Conservation (phyloP, 1,284 basidiomycete species). For the Albatrellus sp. region DNA sequence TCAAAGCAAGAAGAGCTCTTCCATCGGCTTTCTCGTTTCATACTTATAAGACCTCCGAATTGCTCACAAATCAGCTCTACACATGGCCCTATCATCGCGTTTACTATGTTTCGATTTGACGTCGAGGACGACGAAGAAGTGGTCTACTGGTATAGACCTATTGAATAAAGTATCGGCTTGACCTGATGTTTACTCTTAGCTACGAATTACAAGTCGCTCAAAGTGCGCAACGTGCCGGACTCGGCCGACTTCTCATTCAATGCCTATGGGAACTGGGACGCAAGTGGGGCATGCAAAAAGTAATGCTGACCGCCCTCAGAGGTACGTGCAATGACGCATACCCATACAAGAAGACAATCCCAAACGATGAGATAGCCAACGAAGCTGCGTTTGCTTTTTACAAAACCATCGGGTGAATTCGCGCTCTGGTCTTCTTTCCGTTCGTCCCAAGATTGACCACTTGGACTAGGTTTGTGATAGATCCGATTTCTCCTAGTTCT, state of each 20-base stretch:
- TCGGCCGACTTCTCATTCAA: slow-evolving; percentile 42
- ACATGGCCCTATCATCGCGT: slow-evolving; percentile 28
- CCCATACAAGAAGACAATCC: too few relatives aligned
- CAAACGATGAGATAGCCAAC: slow-evolving; percentile 32
- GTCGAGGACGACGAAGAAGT: slow-evolving; percentile 42
- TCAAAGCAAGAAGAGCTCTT: slow-evolving; percentile 51
- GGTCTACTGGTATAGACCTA: slow-evolving; percentile 49
- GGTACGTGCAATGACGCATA: slow-evolving; percentile 23
- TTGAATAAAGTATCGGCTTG: background rate
- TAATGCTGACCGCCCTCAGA: slow-evolving; percentile 65
- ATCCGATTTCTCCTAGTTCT: slow-evolving; percentile 43
- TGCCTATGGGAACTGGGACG: slow-evolving; percentile 36
- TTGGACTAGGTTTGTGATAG: slow-evolving; percentile 35
- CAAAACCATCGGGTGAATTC: slow-evolving; percentile 34
- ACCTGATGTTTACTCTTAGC: slow-evolving; percentile 22
- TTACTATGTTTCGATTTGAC: slow-evolving; percentile 62
- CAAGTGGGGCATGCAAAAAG: slow-evolving; percentile 46
- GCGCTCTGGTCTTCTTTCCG: background rate
- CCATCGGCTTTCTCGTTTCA: slow-evolving; percentile 41
- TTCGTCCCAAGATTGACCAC: background rate
- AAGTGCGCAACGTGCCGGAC: slow-evolving; percentile 31
- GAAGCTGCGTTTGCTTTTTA: slow-evolving; percentile 43
- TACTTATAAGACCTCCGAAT: slow-evolving; percentile 24
- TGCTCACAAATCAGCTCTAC: slow-evolving; percentile 9
- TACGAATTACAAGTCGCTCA: slow-evolving; percentile 59